Evolutionary conservation across 768 basidiomycete species (phyloP), one percentile per base, ranked within the genome.

Genomic region (Antrodiella citrinella): DNA sequence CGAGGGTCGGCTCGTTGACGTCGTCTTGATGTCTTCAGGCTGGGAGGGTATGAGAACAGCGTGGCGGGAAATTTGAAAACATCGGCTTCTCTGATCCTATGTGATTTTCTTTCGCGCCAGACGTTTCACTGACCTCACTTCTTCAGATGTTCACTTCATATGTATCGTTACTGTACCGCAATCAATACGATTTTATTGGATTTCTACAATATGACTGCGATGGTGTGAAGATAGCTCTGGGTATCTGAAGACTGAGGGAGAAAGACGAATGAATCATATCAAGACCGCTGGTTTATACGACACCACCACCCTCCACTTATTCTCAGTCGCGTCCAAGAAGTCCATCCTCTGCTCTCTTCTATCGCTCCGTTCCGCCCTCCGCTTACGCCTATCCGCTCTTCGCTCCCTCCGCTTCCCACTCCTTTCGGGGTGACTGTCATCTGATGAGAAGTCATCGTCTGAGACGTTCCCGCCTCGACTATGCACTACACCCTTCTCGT

Each of bases 81-180:
- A 56, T 63, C 68, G 80, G 79, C 77, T 81, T 81, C 69, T 82
- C 81, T 82, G 81, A 82, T 60, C 44, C 26, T 18, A 15, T 30
- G 3, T 38, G 9, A 9, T 43, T 19, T 43, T 5, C 19, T 7
- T 43, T 43, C 41, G 19, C 41, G 19, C 18, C 9, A 5, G 41
- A 18, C 7, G 7, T 43, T 5, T 43, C n/a, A 9, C 21, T 43
- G 41, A 43, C n/a, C 7, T 43, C 21, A 22, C 19, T 18, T 43
- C 41, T 43, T 19, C 19, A 43, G n/a, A 18, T 18, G 41, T n/a
- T 5, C 7, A 9, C 19, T 9, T 18, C 21, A 19, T 22, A 7
- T 43, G 41, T 43, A 43, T 22, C 10, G 41, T 9, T 22, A 18
- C 21, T 43, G 41, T 43, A 43, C 21, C n/a, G n/a, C n/a, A n/a